Evolutionary conservation across 2,329 filamentous ascomycete genomes (phyloP).

Genomic region (Aspergillus sp.): DNA sequence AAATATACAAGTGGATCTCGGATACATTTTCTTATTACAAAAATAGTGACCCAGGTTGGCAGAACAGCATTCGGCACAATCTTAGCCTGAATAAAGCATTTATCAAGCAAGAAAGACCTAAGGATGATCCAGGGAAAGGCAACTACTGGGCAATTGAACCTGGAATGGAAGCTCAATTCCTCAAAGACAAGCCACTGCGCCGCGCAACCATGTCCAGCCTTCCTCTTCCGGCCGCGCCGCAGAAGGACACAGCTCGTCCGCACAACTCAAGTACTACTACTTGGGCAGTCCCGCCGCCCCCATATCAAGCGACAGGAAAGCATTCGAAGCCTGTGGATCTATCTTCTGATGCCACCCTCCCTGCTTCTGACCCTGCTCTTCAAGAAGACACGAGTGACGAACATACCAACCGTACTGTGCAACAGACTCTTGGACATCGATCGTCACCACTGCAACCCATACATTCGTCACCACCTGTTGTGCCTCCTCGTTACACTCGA

Average conservation of each 20-base stretch:
- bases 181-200: constrained; percentile 75
- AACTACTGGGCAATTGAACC: constrained; percentile 94
- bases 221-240: constrained; percentile 38
- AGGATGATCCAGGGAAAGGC: constrained; percentile 95
- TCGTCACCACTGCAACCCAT: constrained; percentile 60
- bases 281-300: constrained; percentile 37
- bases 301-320: constrained; percentile 24
- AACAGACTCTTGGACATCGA: constrained; percentile 35
- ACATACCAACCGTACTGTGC: constrained; percentile 29
- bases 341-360: constrained; percentile 77
- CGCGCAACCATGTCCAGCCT: constrained; percentile 49
- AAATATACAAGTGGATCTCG: constrained; percentile 99
- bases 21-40: constrained; percentile 89
- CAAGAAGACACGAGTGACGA: constrained; percentile 56
- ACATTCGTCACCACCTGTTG: constrained; percentile 86
- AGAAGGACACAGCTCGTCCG: constrained; percentile 32
- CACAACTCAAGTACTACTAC: constrained; percentile 36
- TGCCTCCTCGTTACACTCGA: constrained; percentile 57
- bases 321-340: constrained; percentile 52
- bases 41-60: constrained; percentile 84
- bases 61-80: constrained; percentile 98
- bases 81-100: constrained; percentile 96
- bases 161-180: constrained; percentile 85
- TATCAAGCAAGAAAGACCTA: constrained; percentile 90
- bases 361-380: constrained; percentile 66